Base-by-base conservation (phyloP, 2,329 filamentous ascomycete species). In the Lecanosticta acicola region DNA sequence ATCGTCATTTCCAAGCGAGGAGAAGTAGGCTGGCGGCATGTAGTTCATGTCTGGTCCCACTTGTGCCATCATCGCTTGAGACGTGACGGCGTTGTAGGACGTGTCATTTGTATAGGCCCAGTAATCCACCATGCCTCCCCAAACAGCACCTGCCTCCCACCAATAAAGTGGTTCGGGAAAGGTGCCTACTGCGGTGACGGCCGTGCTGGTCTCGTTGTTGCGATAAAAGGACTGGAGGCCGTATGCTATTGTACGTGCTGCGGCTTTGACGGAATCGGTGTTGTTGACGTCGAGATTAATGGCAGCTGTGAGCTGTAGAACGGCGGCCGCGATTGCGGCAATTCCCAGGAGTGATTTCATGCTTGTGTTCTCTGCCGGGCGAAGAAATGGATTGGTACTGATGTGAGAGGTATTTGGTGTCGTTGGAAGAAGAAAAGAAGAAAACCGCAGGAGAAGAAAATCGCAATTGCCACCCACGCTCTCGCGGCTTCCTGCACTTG, bases 1-100 rank as follows among this genome's bases (percentile, higher is more conserved):
- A 54, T 80, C 75, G 51, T 79, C 75, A 53, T 78, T 79, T 10
- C 68, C 68, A 10, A 66, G 54, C 16, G 58, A 61, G 10, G 48
- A 36, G 52, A 54, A 59, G 50, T 68, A 65, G 3, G 61, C 60
- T 1, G 59, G 61, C 29, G 70, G 62, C 53, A 73, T 66, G 55
- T 68, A 70, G 58, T 71, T 64, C 43, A 69, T 67, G 35, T 67
- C 57, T 1, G 67, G 65, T 8, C 69, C 66, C 19, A 64, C 62
- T 53, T 70, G 70, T 19, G 64, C 60, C 14, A 65, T 67, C 66
- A 71, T 67, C 69, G 63, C 65, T 39, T 68, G 61, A 20, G 65
- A 71, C 9, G 70, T 63, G 17, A 64, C 62, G 32, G 62, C 55
- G 46, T 71, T 67, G 55, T 73, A 70, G 49, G 64, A 67, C 1